Evolutionary conservation across 2,329 filamentous ascomycete genomes (phyloP), one percentile per base, ranked within the genome.

Genomic region (Diaporthe amygdali): DNA sequence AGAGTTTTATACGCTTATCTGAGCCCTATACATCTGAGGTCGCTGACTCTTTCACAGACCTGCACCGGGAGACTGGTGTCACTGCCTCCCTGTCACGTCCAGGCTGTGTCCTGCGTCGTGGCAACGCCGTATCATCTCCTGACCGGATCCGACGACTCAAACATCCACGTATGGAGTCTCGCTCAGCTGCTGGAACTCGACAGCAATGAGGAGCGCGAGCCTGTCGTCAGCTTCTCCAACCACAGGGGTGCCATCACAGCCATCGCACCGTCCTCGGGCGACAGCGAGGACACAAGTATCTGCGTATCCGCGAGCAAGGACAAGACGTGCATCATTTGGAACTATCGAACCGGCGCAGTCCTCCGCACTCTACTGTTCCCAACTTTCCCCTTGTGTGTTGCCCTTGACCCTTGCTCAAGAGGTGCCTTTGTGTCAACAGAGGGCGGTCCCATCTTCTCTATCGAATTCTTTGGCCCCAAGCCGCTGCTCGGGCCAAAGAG

Each of bases 291-390:
- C 76, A 92, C 92, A 71, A 96, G 94, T 80, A 91, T 98, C 72
- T 95, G 93, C 71, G 88, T 98, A 25, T 97, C 96, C 3, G 90
- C 92, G 8, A 94, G 94, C 74, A 91, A 90, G 76, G 96, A 98
- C 83, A 95, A 94, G 82, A 96, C 94, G 9, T 94, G 94, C 76
- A 92, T 97, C 77, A 87, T 97, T 72, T 99, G 96, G 96, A 95
- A 98, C 82, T 97, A 97, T 79, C 90, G 91, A 73, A 93, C 90
- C 0, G 94, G 94, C 47, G 89, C 90, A 72, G 86, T 92, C 14
- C 84, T 98, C 70, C 90, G 95, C 52, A 98, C 95, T 5, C 90
- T 97, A 74, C 87, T 98, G 49, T 90, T 98, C 70, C 90, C 93
- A 2, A 86, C 88, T n/a, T 84, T 88, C 22, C 94, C 95, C 20